Evolutionary conservation across 2,329 filamentous ascomycete genomes (phyloP).

Genomic region (Truncatella angustata): DNA sequence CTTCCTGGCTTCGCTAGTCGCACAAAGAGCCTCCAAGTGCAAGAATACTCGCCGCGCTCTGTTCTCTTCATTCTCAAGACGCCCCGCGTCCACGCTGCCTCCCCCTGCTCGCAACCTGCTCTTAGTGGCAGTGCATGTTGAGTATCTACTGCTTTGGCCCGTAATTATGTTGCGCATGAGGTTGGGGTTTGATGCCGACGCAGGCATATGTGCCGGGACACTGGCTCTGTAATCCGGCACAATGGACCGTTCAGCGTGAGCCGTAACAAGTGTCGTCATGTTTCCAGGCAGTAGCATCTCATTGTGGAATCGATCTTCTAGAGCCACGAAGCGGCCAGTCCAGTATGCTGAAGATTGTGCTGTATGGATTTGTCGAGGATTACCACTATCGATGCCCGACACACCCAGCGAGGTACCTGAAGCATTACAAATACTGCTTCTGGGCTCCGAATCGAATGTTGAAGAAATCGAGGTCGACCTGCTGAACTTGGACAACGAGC

Average conservation of each 20-base stretch:
- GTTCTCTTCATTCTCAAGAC: conserved; percentile 37
- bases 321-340: conserved; percentile 58
- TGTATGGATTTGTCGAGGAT: conserved; percentile 31
- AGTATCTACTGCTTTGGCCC: background rate
- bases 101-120: background rate
- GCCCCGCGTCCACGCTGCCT: background rate
- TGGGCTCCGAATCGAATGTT: conserved; percentile 10
- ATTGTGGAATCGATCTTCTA: conserved; percentile 53
- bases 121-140: background rate
- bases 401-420: background rate
- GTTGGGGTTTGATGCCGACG: conserved; percentile 4
- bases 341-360: conserved; percentile 55
- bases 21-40: conserved; percentile 45
- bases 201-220: background rate
- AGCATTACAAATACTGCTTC: conserved; percentile 11
- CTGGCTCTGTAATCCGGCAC: background rate
- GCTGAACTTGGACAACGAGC: conserved; percentile 28
- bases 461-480: conserved; percentile 35
- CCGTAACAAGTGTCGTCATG: conserved; percentile 19
- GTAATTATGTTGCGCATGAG: background rate
- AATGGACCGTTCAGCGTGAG: conserved; percentile 18
- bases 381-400: background rate
- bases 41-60: conserved; percentile 43
- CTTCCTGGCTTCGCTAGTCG: conserved; percentile 43
- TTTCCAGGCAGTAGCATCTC: conserved; percentile 34